Evolutionary conservation across 495 filamentous ascomycete species (phyloP), one percentile per base, ranked within the genome.

Genomic region (Penicillium robsamsonii): DNA sequence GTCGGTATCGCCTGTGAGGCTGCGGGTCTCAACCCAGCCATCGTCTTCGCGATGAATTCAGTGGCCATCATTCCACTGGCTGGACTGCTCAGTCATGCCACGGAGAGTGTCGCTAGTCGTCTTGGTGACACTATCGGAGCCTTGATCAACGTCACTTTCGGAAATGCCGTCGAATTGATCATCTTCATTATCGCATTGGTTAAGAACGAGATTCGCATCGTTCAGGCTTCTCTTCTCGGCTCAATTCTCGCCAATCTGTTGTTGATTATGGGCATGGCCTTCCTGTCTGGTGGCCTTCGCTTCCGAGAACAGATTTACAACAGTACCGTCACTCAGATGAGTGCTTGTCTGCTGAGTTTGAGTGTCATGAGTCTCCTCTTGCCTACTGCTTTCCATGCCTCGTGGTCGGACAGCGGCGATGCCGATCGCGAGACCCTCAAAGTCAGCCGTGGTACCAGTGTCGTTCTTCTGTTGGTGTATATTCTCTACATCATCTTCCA

Each of bases 301-400:
- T 96, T 86, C 71, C 87, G 85, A 57, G 92, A 96, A 78, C 92
- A 92, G 84, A 85, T 96, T 57, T 96, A 96, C 74, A 96, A 96
- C 71, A 94, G 84, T 72, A 95, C 90, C 24, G 89, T 95, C 46
- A 96, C 91, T 3, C 90, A 96, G 72, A 96, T 94, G 89, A 96
- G 91, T 64, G 91, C 92, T 27, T 95, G 90, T 74, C 77, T 96
- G 45, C 84, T 96, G 57, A 92, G 89, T 76, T 75, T 96, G 70
- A 90, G 88, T 66, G 92, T 96, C 18, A 91, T 87, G 68, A 95
- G 90, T 73, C 77, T 96, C 4, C 74, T 95, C 2, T 71, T 95
- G 7, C 90, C 90, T 78, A 96, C 92, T 41, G 92, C 91, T 10
- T 96, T 96, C 73, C 90, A 96, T 64, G 87, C 90, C n/a, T 92